Evolutionary conservation across 2,329 filamentous ascomycete species (phyloP).

Genomic region (Diaporthe longicolla): DNA sequence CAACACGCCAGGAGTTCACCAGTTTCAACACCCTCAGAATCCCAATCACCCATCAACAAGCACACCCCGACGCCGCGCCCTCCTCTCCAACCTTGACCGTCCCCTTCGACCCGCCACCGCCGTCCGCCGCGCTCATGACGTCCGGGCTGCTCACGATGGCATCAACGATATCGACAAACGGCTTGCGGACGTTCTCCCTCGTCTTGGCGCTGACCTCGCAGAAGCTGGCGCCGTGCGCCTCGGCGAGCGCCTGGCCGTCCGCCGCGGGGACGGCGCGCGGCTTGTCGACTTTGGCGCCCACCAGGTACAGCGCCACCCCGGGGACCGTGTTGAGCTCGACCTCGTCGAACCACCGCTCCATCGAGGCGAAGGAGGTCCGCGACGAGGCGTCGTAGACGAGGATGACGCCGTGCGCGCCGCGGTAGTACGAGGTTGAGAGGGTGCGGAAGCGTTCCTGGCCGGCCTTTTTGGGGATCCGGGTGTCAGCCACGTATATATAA

Average conservation of each 20-base stretch:
- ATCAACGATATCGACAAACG: constrained; percentile 67
- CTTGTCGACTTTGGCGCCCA: constrained; percentile 68
- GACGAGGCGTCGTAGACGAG: constrained; percentile 65
- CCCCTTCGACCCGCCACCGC: constrained; percentile 46
- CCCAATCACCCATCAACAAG: constrained; percentile 45
- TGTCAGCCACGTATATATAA: neutral
- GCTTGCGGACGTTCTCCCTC: constrained; percentile 63
- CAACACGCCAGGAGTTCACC: neutral
- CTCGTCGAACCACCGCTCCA: constrained; percentile 69
- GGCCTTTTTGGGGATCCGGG: too few relatives aligned
- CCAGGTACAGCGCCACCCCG: constrained; percentile 64
- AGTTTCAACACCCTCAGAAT: neutral
- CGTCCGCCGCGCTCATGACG: constrained; percentile 53
- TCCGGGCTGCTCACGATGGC: constrained; percentile 62
- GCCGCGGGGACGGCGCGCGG: constrained; percentile 61
- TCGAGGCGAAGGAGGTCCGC: constrained; percentile 63
- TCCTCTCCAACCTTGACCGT: constrained; percentile 49
- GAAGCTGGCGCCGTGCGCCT: constrained; percentile 61
- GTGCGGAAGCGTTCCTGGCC: constrained; percentile 65
- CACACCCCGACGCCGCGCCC: constrained; percentile 42
- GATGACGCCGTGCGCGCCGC: constrained; percentile 64
- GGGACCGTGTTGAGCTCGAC: constrained; percentile 64
- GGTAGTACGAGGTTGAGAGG: constrained; percentile 65
- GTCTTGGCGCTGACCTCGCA: constrained; percentile 70
- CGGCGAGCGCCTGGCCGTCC: constrained; percentile 63